phyloP scores from a whole-genome alignment of 2,329 filamentous ascomycete species.

The Dryadomyces quercivorus region DNA sequence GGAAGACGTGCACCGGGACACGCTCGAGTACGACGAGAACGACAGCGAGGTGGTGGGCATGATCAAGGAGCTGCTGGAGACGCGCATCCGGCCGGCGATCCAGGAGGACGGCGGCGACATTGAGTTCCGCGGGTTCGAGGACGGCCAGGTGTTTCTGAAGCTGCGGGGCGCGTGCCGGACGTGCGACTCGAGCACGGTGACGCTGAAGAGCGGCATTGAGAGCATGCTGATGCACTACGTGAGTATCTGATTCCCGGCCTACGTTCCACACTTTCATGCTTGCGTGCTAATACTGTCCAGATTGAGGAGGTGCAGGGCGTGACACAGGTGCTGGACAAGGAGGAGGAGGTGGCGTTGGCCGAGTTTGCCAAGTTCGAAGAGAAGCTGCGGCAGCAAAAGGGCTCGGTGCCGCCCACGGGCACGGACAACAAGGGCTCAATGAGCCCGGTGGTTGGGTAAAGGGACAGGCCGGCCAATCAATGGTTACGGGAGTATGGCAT shows the following conservation, averaged over 20 bases:
- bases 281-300: conserved; percentile 26
- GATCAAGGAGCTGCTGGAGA: conserved; percentile 97
- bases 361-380: conserved; percentile 96
- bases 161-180: conserved; percentile 86
- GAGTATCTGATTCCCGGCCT: conserved; percentile 35
- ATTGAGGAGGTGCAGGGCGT: conserved; percentile 95
- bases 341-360: conserved; percentile 74
- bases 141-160: conserved; percentile 77
- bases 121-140: conserved; percentile 80
- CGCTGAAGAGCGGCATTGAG: conserved; percentile 94
- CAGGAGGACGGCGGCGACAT: conserved; percentile 98
- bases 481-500: neutral
- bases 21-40: conserved; percentile 72
- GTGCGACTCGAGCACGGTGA: conserved; percentile 94
- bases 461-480: neutral
- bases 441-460: conserved; percentile 24
- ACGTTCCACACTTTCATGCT: too few relatives aligned
- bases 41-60: conserved; percentile 92
- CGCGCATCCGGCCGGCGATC: conserved; percentile 85
- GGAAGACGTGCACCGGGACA: conserved; percentile 46
- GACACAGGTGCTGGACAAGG: conserved; percentile 77
- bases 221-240: conserved; percentile 96
- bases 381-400: conserved; percentile 50
- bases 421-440: conserved; percentile 25
- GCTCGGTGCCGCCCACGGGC: conserved; percentile 21